phyloP scores from a whole-genome alignment of 2,329 filamentous ascomycete species.

The Didymella keratinophila region DNA sequence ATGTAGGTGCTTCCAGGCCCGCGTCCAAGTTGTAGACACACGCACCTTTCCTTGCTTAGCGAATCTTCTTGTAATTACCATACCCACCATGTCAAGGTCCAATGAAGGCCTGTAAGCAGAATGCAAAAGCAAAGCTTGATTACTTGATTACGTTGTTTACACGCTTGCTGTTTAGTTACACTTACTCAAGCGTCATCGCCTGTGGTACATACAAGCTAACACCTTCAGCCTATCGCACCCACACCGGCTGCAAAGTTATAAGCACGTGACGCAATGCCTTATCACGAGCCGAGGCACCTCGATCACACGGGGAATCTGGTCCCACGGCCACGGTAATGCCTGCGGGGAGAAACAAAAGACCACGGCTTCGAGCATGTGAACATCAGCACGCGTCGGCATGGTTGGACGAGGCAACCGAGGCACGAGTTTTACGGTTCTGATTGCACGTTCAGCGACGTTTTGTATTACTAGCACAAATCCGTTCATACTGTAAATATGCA shows the following conservation, averaged over 20 bases:
- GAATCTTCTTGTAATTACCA: conserved; percentile 19
- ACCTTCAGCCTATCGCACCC: conserved; percentile 9
- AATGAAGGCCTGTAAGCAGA: conserved; percentile 13
- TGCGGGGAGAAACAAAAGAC: conserved; percentile 8
- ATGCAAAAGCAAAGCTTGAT: conserved; percentile 18
- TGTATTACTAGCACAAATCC: background rate
- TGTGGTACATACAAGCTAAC: conserved; percentile 5
- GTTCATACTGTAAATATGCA: background rate
- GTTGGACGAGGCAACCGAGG: conserved; percentile 1
- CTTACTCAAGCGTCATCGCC: background rate
- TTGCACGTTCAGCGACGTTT: conserved; percentile 1
- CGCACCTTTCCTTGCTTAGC: conserved; percentile 2
- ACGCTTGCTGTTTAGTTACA: background rate
- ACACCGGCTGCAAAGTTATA: conserved; percentile 18
- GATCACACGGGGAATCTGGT: background rate
- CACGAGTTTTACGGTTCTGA: background rate
- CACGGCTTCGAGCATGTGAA: conserved; percentile 6
- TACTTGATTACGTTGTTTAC: background rate
- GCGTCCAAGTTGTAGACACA: conserved; percentile 55
- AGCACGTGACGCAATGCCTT: conserved; percentile 11
- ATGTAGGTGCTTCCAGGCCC: conserved; percentile 69
- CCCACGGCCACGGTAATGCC: background rate
- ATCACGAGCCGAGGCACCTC: conserved; percentile 12
- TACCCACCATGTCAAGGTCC: conserved; percentile 12
- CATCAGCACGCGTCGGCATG: too few species aligned